These are phyloP conservation scores for Entomortierella chlamydospora DNA, from an alignment of 192 early-diverging fungal species.

Conservation along the genomic window DNA sequence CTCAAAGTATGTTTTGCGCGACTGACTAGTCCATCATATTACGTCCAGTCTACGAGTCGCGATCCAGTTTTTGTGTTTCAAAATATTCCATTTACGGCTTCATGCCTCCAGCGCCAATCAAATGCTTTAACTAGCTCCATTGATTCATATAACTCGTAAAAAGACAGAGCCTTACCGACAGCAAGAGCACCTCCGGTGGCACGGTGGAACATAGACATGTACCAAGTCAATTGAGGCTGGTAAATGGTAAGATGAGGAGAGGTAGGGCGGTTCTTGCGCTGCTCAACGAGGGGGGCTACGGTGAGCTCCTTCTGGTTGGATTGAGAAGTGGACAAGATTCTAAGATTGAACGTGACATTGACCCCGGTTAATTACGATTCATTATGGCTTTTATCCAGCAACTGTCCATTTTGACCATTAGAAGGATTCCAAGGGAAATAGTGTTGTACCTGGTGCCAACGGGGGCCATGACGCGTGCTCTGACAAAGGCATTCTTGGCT, in stretches of 20 bases:
- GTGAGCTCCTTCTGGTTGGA: conserved; percentile 30
- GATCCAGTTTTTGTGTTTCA: too few relatives aligned
- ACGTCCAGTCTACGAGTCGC: background rate
- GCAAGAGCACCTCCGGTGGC: conserved; percentile 79
- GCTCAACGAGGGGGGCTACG: conserved; percentile 56
- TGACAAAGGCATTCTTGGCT: conserved; percentile 30
- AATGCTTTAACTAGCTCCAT: too few relatives aligned
- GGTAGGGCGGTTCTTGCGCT: conserved; percentile 77
- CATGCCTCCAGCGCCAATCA: too few relatives aligned
- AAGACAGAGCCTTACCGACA: conserved; percentile 60
- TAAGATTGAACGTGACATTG: conserved; percentile 6
- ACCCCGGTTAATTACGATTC: too few relatives aligned
- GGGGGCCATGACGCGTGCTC: conserved; percentile 43
- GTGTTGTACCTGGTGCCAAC: conserved; percentile 42
- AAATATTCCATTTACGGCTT: too few relatives aligned
- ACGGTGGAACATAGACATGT: conserved; percentile 78
- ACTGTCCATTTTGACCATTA: too few relatives aligned
- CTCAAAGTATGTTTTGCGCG: too few relatives aligned
- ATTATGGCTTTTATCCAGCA: too few relatives aligned
- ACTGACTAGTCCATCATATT: too few relatives aligned
- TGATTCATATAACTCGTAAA: too few relatives aligned
- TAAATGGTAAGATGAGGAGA: conserved; percentile 92
- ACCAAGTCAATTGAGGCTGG: conserved; percentile 90
- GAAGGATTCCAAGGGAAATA: too few relatives aligned
- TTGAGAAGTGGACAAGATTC: conserved; percentile 49